These are phyloP conservation scores for Rubia peregrina DNA, from an alignment of 305 asterid genomes.

Conservation along the genomic window DNA sequence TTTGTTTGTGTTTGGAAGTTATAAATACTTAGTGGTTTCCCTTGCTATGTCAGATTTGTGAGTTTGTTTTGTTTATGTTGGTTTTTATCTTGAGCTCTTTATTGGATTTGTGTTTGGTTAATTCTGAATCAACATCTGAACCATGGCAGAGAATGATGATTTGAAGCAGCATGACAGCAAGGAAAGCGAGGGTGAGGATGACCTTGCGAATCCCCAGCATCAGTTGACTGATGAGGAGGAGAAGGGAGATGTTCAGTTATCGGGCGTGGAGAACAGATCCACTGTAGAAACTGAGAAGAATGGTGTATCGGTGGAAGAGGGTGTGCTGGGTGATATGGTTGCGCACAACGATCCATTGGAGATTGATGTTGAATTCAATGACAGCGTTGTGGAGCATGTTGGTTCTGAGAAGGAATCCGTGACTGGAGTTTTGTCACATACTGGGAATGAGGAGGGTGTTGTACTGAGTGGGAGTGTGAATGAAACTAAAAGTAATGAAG, in stretches of 20 bases:
- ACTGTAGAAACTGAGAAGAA: conserved; percentile 19
- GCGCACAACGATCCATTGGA: conserved; percentile 1
- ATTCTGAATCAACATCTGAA: conserved; percentile 16
- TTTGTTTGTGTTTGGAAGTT: conserved; percentile 11
- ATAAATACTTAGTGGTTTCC: background rate
- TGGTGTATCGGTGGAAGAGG: background rate
- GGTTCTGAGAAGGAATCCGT: background rate
- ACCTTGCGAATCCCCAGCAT: conserved; percentile 25
- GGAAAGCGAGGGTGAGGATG: conserved; percentile 39
- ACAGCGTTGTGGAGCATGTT: conserved; percentile 5
- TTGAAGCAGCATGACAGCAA: conserved; percentile 27
- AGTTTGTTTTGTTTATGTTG: background rate
- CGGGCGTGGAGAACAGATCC: conserved; percentile 12
- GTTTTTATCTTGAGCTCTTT: conserved; percentile 7
- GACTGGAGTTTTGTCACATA: conserved; percentile 1
- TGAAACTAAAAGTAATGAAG: conserved; percentile 1
- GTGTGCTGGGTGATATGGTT: background rate
- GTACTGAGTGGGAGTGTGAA: background rate
- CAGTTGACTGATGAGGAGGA: conserved; percentile 35
- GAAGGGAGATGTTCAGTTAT: conserved; percentile 14
- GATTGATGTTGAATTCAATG: conserved; percentile 8
- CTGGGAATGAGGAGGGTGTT: conserved; percentile 9
- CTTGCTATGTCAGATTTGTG: conserved; percentile 11
- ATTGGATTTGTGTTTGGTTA: conserved; percentile 20
- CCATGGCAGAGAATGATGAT: conserved; percentile 33